phyloP scores from a whole-genome alignment of 2,329 filamentous ascomycete genomes.

The Sarocladium brachiariae region DNA sequence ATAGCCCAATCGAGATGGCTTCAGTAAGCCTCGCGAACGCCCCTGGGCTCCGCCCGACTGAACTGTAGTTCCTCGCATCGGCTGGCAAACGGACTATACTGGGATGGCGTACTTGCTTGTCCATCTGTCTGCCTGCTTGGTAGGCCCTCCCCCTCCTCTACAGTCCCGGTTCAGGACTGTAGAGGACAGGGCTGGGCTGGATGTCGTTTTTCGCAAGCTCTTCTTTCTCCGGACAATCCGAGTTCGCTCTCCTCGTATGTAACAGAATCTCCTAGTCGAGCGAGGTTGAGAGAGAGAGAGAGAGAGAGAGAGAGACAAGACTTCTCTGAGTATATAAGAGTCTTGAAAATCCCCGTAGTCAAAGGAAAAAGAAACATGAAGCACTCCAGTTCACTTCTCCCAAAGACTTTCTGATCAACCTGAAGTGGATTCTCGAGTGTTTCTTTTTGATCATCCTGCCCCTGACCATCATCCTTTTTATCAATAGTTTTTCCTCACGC shows the following conservation, averaged over 20 bases:
- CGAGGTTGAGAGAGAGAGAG: neutral
- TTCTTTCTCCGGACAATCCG: neutral
- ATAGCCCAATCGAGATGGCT: neutral
- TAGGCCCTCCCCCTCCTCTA: no score
- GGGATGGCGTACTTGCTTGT: neutral
- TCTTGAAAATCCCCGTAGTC: neutral
- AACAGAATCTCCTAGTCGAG: no score
- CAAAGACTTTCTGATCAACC: neutral
- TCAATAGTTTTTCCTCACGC: neutral
- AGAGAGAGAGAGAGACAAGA: neutral
- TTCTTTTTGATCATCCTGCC: neutral
- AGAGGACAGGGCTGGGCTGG: no score
- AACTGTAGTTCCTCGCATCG: neutral
- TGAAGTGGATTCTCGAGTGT: neutral
- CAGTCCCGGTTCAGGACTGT: no score
- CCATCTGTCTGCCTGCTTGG: neutral
- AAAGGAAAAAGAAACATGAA: neutral
- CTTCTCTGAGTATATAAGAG: neutral
- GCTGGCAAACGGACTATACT: neutral
- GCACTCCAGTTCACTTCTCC: neutral
- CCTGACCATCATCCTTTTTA: neutral
- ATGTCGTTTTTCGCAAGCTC: no score
- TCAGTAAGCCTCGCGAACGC: constrained; percentile 7
- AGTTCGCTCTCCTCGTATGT: neutral
- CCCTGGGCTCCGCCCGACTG: neutral